Evolutionary conservation across 139 green algal species (phyloP), one percentile per base, ranked within the genome.

Genomic region (Auxenochlorella protothecoides): DNA sequence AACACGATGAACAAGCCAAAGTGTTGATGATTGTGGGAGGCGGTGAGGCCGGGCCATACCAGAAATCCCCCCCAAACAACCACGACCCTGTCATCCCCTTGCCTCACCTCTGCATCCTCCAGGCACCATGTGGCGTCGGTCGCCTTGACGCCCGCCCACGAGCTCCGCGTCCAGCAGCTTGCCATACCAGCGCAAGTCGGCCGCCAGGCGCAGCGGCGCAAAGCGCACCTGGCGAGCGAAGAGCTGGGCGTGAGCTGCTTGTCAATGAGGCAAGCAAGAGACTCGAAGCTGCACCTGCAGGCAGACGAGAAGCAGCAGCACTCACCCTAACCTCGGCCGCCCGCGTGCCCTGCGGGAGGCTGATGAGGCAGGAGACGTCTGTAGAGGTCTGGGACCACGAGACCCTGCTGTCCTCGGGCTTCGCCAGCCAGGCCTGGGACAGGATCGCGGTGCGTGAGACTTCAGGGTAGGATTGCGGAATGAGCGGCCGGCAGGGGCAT

Each of bases 101-200:
- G 59, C 5, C 63, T 44, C 69, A 83, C 75, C 68, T 88, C 74
- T 3, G 63, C 16, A 15, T 66, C 82, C 55, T 89, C 85, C n/a
- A 92, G 57, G 52, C 76, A 76, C 87, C 87, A 93, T 13, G 76
- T 44, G 9, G 74, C 68, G 56, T 93, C 87, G 0, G 3, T 53
- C 14, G 75, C 53, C 53, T 84, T 86, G 3, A 85, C 76, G 0
- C 65, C 27, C 7, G 74, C 54, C 6, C 73, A 61, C n/a, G 61
- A 91, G 78, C 11, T 72, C 71, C 3, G 84, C 86, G 51, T 88
- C 86, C 62, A 90, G 13, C 65, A 92, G 76, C 0, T 81, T 71
- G 14, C 87, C 87, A 27, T 74, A 81, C 87, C 87, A 92, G 27
- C 69, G 68, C 15, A 92, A 82, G 15, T 63, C 54, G 27, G 92